phyloP scores from a whole-genome alignment of 352 stramenopile genomes.

The Thraustochytrium sp. region DNA sequence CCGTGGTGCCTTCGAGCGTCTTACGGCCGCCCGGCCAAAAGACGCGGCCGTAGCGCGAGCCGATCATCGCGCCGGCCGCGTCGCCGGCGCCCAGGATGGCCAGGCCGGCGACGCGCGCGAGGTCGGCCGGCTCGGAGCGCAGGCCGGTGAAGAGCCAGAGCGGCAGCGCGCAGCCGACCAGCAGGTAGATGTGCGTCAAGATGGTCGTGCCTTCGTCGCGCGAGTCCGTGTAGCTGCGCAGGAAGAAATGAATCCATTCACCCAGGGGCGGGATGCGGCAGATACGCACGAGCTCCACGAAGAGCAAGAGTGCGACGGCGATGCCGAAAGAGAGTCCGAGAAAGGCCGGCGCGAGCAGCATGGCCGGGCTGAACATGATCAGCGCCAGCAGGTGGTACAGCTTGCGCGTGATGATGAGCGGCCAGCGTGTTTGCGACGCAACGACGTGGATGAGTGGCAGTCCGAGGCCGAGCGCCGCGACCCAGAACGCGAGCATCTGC shows the following conservation, averaged over 20 bases:
- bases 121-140: no score
- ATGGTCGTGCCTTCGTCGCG: constrained; percentile 46
- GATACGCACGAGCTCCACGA: constrained; percentile 31
- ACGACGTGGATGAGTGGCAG: constrained; percentile 8
- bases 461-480: neutral
- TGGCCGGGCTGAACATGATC: constrained; percentile 38
- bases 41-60: neutral
- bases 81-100: constrained; percentile 35
- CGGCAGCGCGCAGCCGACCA: constrained; percentile 46
- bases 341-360: constrained; percentile 27
- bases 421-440: neutral
- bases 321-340: constrained; percentile 43
- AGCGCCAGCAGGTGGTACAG: constrained; percentile 48
- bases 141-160: constrained; percentile 37
- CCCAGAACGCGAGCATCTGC: neutral
- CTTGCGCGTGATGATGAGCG: constrained; percentile 48
- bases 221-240: constrained; percentile 39
- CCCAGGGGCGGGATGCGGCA: constrained; percentile 34
- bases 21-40: constrained; percentile 30
- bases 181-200: constrained; percentile 49
- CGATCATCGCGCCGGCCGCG: constrained; percentile 24
- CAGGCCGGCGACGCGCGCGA: neutral
- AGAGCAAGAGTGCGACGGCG: constrained; percentile 26
- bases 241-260: constrained; percentile 18
- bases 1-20: constrained; percentile 36